Conservation (phyloP, 106 monocot species). For the Acorus gramineus region DNA sequence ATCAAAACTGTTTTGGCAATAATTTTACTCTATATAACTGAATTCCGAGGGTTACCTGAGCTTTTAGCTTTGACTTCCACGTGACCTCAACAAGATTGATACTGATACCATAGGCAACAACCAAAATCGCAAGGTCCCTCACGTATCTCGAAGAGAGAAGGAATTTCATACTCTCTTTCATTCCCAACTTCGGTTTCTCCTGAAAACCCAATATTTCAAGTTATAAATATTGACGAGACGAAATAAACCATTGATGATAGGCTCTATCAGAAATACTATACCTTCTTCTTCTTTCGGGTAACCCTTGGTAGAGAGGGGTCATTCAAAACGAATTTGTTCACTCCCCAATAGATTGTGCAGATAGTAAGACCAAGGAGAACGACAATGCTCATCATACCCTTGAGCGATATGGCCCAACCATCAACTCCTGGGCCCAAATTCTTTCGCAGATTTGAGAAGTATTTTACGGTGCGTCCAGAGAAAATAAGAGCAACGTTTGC, state of each 20-base stretch:
- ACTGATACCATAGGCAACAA: conserved; percentile 96
- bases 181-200: conserved; percentile 86
- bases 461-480: conserved; percentile 92
- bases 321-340: conserved; percentile 78
- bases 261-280: neutral
- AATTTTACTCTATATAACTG: too few species aligned
- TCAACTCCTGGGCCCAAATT: conserved; percentile 91
- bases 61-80: conserved; percentile 98
- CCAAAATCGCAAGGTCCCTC: conserved; percentile 90
- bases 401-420: conserved; percentile 92
- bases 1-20: too few species aligned
- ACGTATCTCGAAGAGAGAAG: conserved; percentile 84
- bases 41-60: conserved; percentile 52
- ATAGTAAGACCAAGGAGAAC: conserved; percentile 67
- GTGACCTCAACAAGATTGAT: conserved; percentile 99
- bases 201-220: conserved; percentile 18
- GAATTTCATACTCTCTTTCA: conserved; percentile 91
- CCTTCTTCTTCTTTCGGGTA: conserved; percentile 73
- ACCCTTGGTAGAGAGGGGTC: conserved; percentile 72
- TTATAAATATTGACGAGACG: neutral
- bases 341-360: conserved; percentile 69
- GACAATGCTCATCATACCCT: conserved; percentile 98
- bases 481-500: conserved; percentile 91
- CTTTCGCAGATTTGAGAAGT: conserved; percentile 92
- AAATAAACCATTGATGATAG: neutral